Conservation (phyloP, 2,329 filamentous ascomycete genomes). For the Neopestalotiopsis sp. region DNA sequence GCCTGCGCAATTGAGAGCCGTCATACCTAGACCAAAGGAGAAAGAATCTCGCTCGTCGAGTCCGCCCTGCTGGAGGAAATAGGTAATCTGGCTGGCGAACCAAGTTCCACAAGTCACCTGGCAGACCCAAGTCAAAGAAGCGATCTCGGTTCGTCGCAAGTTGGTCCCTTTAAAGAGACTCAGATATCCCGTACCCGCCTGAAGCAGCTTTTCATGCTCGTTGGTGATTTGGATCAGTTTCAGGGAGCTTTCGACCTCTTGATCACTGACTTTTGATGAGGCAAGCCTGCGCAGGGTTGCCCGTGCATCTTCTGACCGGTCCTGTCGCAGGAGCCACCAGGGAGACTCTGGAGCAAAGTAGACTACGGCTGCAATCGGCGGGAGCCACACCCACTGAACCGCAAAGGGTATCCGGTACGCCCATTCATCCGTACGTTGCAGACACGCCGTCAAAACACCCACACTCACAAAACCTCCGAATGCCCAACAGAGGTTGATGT, state of each 20-base stretch:
- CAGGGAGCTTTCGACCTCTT: background rate
- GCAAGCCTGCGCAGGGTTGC: background rate
- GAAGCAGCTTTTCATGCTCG: slow-evolving; percentile 39
- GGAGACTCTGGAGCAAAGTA: background rate
- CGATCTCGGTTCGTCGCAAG: slow-evolving; percentile 37
- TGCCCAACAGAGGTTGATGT: slow-evolving; percentile 40
- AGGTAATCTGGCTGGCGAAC: slow-evolving; percentile 33
- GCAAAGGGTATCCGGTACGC: background rate
- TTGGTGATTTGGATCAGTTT: slow-evolving; percentile 34
- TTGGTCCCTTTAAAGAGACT: slow-evolving; percentile 44
- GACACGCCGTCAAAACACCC: slow-evolving; percentile 36
- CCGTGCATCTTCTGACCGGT: background rate
- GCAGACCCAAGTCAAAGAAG: slow-evolving; percentile 30
- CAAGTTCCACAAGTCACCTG: slow-evolving; percentile 26
- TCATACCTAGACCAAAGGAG: slow-evolving; percentile 13
- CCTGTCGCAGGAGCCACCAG: background rate
- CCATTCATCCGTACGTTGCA: slow-evolving; percentile 18
- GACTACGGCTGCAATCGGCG: background rate
- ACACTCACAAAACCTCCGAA: slow-evolving; percentile 43
- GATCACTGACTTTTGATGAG: background rate
- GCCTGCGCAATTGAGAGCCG: slow-evolving; percentile 11
- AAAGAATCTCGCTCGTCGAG: slow-evolving; percentile 20
- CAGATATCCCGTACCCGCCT: slow-evolving; percentile 33
- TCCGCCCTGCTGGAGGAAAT: slow-evolving; percentile 35
- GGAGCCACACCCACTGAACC: background rate